Percentiles rank a stretch among this genome's conserved stretches.
Evolutionary conservation across 306 rosid genomes (phyloP).

Genomic region (Pterocarpus santalinus): DNA sequence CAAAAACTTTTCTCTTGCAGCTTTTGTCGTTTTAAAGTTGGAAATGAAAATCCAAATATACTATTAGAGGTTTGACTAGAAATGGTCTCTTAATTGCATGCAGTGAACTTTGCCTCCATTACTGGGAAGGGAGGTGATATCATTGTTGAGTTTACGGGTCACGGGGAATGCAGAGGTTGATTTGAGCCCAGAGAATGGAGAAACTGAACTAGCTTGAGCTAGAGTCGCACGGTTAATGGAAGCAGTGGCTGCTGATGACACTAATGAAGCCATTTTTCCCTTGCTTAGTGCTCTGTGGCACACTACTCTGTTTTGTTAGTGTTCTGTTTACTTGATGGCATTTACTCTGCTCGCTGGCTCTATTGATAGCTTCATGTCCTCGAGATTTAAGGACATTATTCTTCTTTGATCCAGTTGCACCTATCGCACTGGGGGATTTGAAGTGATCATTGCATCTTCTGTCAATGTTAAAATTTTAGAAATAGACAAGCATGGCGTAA

Average conservation of each 20-base stretch:
- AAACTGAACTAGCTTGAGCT: too few species aligned
- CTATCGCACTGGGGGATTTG: not conserved
- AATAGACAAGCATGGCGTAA: constrained; percentile 3
- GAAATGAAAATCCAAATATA: too few species aligned
- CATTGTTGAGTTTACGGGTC: too few species aligned
- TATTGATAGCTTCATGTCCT: constrained; percentile 16
- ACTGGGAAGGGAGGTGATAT: too few species aligned
- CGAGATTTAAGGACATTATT: not conserved
- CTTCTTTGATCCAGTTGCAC: not conserved
- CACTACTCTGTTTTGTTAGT: not conserved
- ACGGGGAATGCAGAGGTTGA: too few species aligned
- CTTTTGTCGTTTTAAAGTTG: too few species aligned
- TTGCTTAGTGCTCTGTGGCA: not conserved
- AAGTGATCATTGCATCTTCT: not conserved
- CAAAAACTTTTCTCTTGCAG: too few species aligned
- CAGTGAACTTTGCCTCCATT: not conserved
- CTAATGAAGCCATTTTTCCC: not conserved
- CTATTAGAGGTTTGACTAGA: not conserved
- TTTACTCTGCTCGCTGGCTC: not conserved
- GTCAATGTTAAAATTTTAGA: not conserved
- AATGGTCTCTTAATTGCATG: not conserved
- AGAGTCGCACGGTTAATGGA: not conserved
- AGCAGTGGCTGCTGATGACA: not conserved
- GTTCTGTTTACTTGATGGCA: not conserved
- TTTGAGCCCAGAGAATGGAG: too few species aligned